phyloP scores from a whole-genome alignment of 2,329 filamentous ascomycete species.

The Lasiodiplodia gonubiensis region DNA sequence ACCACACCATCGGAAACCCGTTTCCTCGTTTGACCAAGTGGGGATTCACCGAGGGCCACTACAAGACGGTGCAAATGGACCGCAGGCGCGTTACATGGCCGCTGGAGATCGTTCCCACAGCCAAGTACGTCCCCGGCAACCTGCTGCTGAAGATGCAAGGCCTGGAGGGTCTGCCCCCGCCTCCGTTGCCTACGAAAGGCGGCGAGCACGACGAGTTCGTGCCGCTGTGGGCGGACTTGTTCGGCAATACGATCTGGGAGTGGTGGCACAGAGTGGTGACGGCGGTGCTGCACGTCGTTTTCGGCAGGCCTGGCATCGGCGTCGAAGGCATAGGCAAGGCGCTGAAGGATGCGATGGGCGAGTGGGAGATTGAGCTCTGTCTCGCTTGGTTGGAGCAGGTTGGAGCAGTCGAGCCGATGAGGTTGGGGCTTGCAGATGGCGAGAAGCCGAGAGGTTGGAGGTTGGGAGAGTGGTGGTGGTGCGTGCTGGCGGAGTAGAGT shows the following conservation, averaged over 20 bases:
- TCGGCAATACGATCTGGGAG: constrained; percentile 61
- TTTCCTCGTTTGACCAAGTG: constrained; percentile 59
- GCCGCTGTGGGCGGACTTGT: constrained; percentile 76
- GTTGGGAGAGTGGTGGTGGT: constrained; percentile 29
- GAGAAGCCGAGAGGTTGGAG: constrained; percentile 35
- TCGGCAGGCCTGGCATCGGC: constrained; percentile 62
- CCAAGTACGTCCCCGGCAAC: constrained; percentile 62
- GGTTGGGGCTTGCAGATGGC: constrained; percentile 49
- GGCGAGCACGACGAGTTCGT: constrained; percentile 54
- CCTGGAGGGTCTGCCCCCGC: constrained; percentile 36
- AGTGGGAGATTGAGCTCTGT: constrained; percentile 29
- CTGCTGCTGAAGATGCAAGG: constrained; percentile 46
- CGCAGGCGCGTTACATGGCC: constrained; percentile 70
- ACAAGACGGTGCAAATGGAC: constrained; percentile 72
- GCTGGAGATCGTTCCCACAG: constrained; percentile 64
- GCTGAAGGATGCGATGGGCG: constrained; percentile 38
- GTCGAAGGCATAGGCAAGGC: constrained; percentile 38
- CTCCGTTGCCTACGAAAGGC: constrained; percentile 37
- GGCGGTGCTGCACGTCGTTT: constrained; percentile 66
- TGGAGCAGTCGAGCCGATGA: constrained; percentile 42
- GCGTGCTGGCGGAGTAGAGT: background rate
- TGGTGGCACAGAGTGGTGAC: constrained; percentile 70
- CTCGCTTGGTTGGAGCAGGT: constrained; percentile 31
- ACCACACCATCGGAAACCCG: constrained; percentile 48
- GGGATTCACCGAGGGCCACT: constrained; percentile 73